These are phyloP conservation scores for Penicillium griseofulvum DNA, from an alignment of 2,329 filamentous ascomycete species.

Conservation along the genomic window DNA sequence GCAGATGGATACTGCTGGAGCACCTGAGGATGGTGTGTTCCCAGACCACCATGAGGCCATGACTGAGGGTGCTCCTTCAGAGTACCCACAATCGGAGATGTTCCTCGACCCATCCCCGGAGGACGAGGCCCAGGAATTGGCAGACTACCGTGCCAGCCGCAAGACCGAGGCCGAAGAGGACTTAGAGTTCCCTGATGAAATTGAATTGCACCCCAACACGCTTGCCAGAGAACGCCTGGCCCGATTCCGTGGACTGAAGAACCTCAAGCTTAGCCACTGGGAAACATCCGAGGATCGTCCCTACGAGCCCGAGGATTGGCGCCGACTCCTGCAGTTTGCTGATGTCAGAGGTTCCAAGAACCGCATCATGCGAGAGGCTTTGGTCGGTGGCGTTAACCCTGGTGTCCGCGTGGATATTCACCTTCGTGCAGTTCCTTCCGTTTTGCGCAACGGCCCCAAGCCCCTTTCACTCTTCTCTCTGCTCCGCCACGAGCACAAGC, in stretches of 20 bases:
- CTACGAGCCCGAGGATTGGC: conserved; percentile 87
- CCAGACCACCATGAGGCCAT: conserved; percentile 52
- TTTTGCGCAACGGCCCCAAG: conserved; percentile 50
- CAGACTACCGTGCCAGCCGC: conserved; percentile 74
- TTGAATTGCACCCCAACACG: conserved; percentile 86
- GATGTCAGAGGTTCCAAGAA: conserved; percentile 85
- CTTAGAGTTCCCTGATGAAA: conserved; percentile 93
- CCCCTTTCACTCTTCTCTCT: conserved; percentile 81
- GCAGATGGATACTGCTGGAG: conserved; percentile 55
- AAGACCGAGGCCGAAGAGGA: conserved; percentile 83
- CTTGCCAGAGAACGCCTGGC: conserved; percentile 80
- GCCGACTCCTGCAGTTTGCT: conserved; percentile 77
- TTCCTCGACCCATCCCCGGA: conserved; percentile 77
- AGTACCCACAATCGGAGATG: conserved; percentile 91
- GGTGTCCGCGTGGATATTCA: conserved; percentile 82
- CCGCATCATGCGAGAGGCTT: conserved; percentile 72
- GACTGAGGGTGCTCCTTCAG: conserved; percentile 77
- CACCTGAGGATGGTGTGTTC: conserved; percentile 79
- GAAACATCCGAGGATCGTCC: conserved; percentile 82
- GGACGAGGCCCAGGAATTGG: conserved; percentile 79
- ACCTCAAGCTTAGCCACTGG: conserved; percentile 82
- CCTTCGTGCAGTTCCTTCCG: conserved; percentile 59
- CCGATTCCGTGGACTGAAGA: conserved; percentile 89
- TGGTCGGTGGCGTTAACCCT: conserved; percentile 80
- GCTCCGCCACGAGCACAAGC: conserved; percentile 92